Evolutionary conservation across 768 basidiomycete genomes (phyloP), one percentile per base, ranked within the genome.

Genomic region (Mrakia frigida): DNA sequence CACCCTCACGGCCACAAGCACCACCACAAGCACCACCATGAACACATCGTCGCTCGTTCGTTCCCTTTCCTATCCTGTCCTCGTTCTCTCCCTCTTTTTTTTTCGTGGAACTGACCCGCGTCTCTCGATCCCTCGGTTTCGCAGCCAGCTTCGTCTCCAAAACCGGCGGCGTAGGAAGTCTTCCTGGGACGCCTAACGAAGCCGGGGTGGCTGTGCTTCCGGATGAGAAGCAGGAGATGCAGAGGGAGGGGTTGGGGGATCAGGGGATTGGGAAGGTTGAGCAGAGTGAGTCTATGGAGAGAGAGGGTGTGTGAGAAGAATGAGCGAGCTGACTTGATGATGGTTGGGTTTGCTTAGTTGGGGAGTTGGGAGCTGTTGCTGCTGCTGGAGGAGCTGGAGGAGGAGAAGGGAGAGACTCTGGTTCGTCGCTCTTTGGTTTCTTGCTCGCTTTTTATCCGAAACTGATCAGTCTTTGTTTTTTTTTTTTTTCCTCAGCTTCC

Each of bases 121-220:
- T 68, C 65, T 37, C 33, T 41, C 25, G 37, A 1, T 37, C 1
- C 63, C 37, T 6, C 37, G 21, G 37, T 25, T 41, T 39, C 35
- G 10, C 65, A 68, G 65, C 65, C 39, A 10, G 18, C 25, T 68
- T 68, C 65, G 37, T 39, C 37, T 68, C 65, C 65, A n/a, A 35
- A 6, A 39, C 39, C 39, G 65, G 65, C 25, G 65, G 65, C 1
- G 65, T 68, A 6, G 65, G 65, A 18, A 21, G 23, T n/a, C 65
- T 68, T 43, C 65, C 65, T 14, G 65, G 65, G 1, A 25, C 39
- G n/a, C 13, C 35, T 3, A 39, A 18, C 35, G 65, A 68, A 23
- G 18, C 65, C 16, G 39, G 65, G 6, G 65, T 68, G 2, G 65
- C 37, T 18, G 10, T 68, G 25, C 65, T 68, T 18, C 65, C 65